Conservation (phyloP, 2,329 filamentous ascomycete species). For the Ceratocystis alfenasii region DNA sequence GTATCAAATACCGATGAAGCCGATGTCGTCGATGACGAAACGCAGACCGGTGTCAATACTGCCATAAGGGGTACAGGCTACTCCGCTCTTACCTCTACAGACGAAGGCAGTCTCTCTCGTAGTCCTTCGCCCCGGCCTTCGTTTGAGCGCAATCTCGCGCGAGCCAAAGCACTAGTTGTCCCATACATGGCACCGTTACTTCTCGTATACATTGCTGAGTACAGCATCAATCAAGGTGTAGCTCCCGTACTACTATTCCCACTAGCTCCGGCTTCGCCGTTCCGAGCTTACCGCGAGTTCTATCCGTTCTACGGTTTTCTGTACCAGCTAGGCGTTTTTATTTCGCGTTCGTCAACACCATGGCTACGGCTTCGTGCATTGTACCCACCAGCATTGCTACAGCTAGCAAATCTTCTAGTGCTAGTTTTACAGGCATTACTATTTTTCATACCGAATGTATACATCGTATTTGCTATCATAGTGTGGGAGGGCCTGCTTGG, state of each 20-base stretch:
- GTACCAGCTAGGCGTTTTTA: constrained; percentile 89
- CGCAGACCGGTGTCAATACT: constrained; percentile 29
- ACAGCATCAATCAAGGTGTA: constrained; percentile 90
- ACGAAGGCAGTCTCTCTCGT: not conserved
- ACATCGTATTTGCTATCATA: constrained; percentile 69
- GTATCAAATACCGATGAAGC: constrained; percentile 33
- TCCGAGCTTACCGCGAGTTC: constrained; percentile 69
- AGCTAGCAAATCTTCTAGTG: constrained; percentile 63
- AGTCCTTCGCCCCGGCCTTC: not conserved
- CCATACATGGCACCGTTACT: constrained; percentile 81
- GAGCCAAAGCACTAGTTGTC: constrained; percentile 58
- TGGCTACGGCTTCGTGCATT: constrained; percentile 71
- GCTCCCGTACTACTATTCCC: constrained; percentile 83
- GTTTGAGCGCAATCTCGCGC: constrained; percentile 41
- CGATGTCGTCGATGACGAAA: constrained; percentile 32
- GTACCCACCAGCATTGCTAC: constrained; percentile 71
- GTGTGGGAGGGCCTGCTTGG: constrained; percentile 94
- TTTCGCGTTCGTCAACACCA: constrained; percentile 81
- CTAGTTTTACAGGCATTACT: constrained; percentile 66
- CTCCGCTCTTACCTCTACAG: constrained; percentile 22
- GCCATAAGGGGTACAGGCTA: constrained; percentile 31
- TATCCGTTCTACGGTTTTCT: constrained; percentile 92
- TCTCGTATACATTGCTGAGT: constrained; percentile 89
- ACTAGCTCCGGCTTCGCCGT: constrained; percentile 55
- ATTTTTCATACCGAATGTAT: constrained; percentile 73